These are phyloP conservation scores for Allium sativum DNA, from an alignment of 106 monocot genomes.

Conservation along the genomic window DNA sequence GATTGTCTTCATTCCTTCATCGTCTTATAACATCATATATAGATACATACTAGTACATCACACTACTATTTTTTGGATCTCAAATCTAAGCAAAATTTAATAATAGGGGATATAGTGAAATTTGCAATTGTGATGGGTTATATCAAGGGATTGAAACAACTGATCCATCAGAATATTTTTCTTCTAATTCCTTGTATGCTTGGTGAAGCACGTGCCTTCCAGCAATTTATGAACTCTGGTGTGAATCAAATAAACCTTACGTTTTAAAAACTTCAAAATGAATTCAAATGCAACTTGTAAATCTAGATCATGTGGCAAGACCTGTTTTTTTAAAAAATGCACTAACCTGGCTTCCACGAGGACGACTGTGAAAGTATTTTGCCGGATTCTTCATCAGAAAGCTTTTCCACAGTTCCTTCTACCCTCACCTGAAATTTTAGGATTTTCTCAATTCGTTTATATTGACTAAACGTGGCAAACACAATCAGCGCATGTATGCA, in stretches of 20 bases:
- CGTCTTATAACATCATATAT: too few relatives aligned
- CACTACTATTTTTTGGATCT: too few relatives aligned
- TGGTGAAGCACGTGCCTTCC: slow-evolving; percentile 65
- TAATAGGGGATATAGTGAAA: not conserved
- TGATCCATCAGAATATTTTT: slow-evolving; percentile 73
- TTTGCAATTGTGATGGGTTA: not conserved
- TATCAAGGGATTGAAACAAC: slow-evolving; percentile 5
- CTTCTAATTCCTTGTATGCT: slow-evolving; percentile 56
- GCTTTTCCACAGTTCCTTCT: slow-evolving; percentile 69
- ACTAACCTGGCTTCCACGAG: slow-evolving; percentile 89
- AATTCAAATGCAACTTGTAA: too few relatives aligned
- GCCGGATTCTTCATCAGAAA: slow-evolving; percentile 86
- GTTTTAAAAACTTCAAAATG: too few relatives aligned
- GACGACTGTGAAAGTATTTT: slow-evolving; percentile 81
- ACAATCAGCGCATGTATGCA: too few relatives aligned
- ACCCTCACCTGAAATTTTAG: slow-evolving; percentile 59
- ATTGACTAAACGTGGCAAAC: too few relatives aligned
- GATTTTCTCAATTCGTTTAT: too few relatives aligned
- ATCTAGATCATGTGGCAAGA: slow-evolving; percentile 4
- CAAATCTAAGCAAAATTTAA: too few relatives aligned
- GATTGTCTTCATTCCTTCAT: too few relatives aligned
- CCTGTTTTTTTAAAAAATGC: slow-evolving; percentile 89
- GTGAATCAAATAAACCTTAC: slow-evolving; percentile 1
- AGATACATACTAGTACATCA: too few relatives aligned
- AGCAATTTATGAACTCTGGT: slow-evolving; percentile 56